Percentiles rank a stretch among this genome's conserved stretches.
Evolutionary conservation across 2,329 filamentous ascomycete species (phyloP).

Genomic region (Ceratocystis alfenasii): DNA sequence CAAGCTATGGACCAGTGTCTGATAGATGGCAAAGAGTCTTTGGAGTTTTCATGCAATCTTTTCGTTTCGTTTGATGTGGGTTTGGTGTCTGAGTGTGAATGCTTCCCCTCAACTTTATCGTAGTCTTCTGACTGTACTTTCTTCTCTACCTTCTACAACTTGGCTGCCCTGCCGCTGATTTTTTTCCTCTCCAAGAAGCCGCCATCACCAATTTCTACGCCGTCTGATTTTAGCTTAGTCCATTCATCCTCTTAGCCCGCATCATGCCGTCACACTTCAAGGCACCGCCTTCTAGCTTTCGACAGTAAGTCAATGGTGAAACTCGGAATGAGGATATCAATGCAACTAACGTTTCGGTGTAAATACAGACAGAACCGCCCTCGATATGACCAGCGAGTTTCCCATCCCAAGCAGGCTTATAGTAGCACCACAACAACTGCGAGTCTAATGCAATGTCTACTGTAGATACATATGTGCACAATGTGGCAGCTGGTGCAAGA

Average conservation of each 20-base stretch:
- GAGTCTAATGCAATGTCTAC: background rate
- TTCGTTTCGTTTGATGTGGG: background rate
- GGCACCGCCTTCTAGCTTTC: slow-evolving; percentile 4
- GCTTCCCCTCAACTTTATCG: too few species aligned
- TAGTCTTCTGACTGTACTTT: too few species aligned
- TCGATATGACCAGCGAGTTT: slow-evolving; percentile 2
- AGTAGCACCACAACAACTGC: background rate
- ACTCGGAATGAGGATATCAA: background rate
- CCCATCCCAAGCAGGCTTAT: background rate
- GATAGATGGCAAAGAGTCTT: too few species aligned
- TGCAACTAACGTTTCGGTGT: background rate
- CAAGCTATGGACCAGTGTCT: background rate
- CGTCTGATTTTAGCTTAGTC: background rate
- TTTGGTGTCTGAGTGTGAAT: background rate
- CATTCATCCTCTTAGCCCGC: background rate
- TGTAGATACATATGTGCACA: slow-evolving; percentile 26
- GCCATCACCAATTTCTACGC: background rate
- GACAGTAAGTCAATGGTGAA: background rate
- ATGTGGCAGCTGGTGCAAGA: slow-evolving; percentile 31
- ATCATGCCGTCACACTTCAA: background rate
- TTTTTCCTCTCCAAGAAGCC: background rate
- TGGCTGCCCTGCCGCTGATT: background rate
- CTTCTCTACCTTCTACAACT: background rate
- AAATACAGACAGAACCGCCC: background rate
- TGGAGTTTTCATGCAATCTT: background rate